Base-by-base conservation (phyloP, 2,329 filamentous ascomycete genomes). In the Apiospora sp. region DNA sequence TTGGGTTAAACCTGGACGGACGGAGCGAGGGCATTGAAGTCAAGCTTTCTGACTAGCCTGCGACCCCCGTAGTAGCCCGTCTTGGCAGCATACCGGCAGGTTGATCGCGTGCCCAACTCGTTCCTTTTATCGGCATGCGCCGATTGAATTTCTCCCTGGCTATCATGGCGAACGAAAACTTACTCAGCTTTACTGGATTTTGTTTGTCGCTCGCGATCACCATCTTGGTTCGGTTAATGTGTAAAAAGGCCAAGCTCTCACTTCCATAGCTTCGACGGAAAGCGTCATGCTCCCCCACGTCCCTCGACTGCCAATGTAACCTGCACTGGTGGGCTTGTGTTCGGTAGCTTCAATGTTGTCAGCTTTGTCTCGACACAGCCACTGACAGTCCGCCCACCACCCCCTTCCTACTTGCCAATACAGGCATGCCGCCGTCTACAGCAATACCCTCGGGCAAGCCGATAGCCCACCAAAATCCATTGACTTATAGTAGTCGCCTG, bases 301-400 rank as follows among this genome's bases (percentile, higher is more conserved):
- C 22, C 19, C n/a, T 44, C 43, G 43, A 14, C 43, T 44, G 16
- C 43, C 43, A 14, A 44, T 44, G 43, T 44, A 44, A 44, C 43
- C 13, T 13, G 16, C 12, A 14, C 12, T 44, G 43, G 2, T 44
- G 13, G 43, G 14, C 43, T 44, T 44, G 43, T 44, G 43, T 44
- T 44, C 43, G 43, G 43, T 44, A 44, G 16, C 37, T 41, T 41
- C 37, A 41, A 41, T 41, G 43, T 16, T 44, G 43, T 44, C 43
- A 44, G 43, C 43, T 44, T 44, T 85, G 44, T 83, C 84, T 44
- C 43, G 37, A 37, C 51, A 19, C 51, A 30, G 51, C 51, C 51
- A 58, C 51, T 34, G 27, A 8, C 27, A 58, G 16, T 19, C 7
- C 27, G 14, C 27, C 27, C 14, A 58, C 27, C 27, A 16, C 51